phyloP scores from a whole-genome alignment of 2,329 filamentous ascomycete genomes.

The Aspergillus fischeri region DNA sequence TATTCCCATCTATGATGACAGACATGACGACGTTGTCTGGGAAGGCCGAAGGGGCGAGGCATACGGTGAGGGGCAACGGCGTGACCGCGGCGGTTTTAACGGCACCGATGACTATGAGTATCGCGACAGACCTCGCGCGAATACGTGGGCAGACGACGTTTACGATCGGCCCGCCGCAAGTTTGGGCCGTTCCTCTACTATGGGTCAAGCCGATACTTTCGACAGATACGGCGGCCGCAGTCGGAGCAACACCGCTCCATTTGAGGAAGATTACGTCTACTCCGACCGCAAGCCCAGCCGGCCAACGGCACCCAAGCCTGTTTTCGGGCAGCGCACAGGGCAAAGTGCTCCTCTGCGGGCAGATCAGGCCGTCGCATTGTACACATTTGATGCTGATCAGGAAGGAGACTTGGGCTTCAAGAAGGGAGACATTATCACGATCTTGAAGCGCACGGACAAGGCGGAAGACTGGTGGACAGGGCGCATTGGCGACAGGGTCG shows the following conservation, averaged over 20 bases:
- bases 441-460: constrained; percentile 89
- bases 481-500: constrained; percentile 74
- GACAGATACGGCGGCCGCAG: constrained; percentile 27
- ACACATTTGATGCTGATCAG: constrained; percentile 91
- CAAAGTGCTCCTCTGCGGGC: constrained; percentile 36
- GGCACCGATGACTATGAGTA: constrained; percentile 53
- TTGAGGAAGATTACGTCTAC: constrained; percentile 50
- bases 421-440: constrained; percentile 94
- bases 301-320: constrained; percentile 84
- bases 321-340: constrained; percentile 57
- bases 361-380: constrained; percentile 86
- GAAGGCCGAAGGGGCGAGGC: constrained; percentile 68
- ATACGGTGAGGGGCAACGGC: constrained; percentile 62
- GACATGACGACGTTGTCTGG: constrained; percentile 79
- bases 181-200: constrained; percentile 32
- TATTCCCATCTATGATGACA: constrained; percentile 79
- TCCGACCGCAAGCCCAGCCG: constrained; percentile 65
- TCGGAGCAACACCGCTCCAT: constrained; percentile 37
- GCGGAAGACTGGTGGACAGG: constrained; percentile 98
- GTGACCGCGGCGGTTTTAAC: constrained; percentile 51
- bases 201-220: constrained; percentile 26
- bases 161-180: constrained; percentile 41
- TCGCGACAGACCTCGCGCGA: constrained; percentile 48
- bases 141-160: constrained; percentile 48
- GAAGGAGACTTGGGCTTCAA: constrained; percentile 91